Base-by-base conservation (phyloP, 2,329 filamentous ascomycete species). In the Aspergillus thermomutatus region DNA sequence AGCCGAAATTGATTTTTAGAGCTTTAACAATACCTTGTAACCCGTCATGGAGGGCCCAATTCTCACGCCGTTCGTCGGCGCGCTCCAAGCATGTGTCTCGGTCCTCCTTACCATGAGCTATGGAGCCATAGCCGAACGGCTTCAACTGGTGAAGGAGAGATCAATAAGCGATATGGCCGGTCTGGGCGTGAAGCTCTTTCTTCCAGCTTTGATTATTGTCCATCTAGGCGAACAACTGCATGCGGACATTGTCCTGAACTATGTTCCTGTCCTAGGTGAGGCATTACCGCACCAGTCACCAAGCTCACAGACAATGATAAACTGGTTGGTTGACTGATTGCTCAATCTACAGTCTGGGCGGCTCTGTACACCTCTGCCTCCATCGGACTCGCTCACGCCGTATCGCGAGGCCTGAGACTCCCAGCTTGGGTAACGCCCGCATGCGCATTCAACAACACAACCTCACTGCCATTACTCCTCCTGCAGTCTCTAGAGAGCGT, bases 401-500 rank as follows among this genome's bases (percentile, higher is more conserved):
- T 78, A 3, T 79, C 77, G 3, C 73, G 72, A 25, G 54, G 77
- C 17, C 78, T 84, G 60, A 77, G 76, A 23, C 72, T 83, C 3
- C 82, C 82, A 1, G 67, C 72, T 19, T 84, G 82, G 82, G 77
- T 80, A 1, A 80, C 80, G 3, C 80, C 80, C 3, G 80, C 82
- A 1, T 75, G 83, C 40, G 74, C 78, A 41, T 84, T 84, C 72
- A 84, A 85, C 68, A 84, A 84, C 65, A 84, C 82, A 0, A 83
- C 81, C 0, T 79, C 78, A 14, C 73, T 83, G 1, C 81, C 81
- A 1, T 72, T 84, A 10, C 70, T 83, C 3, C 73, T 84, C 1
- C 72, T 83, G 3, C 76, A 82, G 31, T 80, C 81, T 3, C 72
- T 85, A 27, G 74, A 79, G 45, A 74, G 79, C 9, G 85, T 86